Conservation (phyloP, 176 grass and related monocot genomes). For the Musa itinerans region DNA sequence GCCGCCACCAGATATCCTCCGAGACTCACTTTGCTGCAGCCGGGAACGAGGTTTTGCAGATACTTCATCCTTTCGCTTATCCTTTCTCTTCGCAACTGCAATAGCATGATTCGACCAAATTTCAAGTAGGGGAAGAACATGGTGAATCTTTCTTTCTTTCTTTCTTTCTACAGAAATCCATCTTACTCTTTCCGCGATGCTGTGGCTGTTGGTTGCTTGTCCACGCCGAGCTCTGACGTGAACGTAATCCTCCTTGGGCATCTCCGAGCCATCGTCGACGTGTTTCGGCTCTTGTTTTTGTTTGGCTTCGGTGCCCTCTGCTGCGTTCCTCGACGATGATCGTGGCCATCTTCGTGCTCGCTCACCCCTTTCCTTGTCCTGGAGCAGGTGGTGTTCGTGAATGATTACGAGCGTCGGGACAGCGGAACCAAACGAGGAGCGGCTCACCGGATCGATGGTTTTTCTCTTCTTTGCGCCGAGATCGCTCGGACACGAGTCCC, state of each 20-base stretch:
- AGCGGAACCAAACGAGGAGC: no score
- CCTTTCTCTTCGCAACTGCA: conserved; percentile 15
- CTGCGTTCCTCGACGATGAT: no score
- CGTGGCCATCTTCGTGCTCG: not conserved
- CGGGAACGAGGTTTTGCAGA: conserved; percentile 13
- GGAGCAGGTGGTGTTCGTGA: no score
- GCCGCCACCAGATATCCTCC: not conserved
- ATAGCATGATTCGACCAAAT: not conserved
- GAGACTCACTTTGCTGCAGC: conserved; percentile 8
- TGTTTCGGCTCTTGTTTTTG: not conserved
- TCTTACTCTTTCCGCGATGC: conserved; percentile 14
- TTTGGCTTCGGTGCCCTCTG: not conserved
- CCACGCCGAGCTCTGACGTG: conserved; percentile 1
- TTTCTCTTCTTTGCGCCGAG: conserved; percentile 11
- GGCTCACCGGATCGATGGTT: conserved; percentile 3
- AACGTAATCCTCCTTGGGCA: not conserved
- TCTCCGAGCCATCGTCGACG: no score
- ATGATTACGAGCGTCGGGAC: no score
- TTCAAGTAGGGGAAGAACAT: no score
- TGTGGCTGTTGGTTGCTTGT: conserved; percentile 12
- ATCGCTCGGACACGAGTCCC: not conserved
- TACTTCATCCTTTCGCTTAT: conserved; percentile 17
- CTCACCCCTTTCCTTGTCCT: not conserved
- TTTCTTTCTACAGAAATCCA: no score
- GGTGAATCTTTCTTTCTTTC: no score